Conservation (phyloP, 345 rosid species). For the Eutrema heterophyllum region DNA sequence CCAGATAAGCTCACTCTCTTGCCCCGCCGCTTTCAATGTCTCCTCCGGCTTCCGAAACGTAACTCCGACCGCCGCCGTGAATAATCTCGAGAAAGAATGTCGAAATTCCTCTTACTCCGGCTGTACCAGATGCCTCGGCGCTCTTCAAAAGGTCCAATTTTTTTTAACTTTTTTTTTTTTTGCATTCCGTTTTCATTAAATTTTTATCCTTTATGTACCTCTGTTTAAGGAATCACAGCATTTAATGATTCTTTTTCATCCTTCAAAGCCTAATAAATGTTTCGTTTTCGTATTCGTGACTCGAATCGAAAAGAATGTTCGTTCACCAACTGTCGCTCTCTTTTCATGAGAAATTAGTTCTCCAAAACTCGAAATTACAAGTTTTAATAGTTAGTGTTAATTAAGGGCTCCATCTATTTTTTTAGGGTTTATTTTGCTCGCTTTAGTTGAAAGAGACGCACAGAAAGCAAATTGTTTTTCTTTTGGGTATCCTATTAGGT, state of each 20-base stretch:
- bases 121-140: constrained; percentile 90
- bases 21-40: constrained; percentile 91
- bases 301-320: constrained; percentile 16
- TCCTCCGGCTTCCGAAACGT: constrained; percentile 61
- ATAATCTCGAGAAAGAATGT: constrained; percentile 83
- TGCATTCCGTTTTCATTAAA: neutral
- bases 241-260: constrained; percentile 11
- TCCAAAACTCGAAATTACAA: neutral
- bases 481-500: constrained; percentile 30
- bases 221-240: constrained; percentile 15
- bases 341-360: neutral
- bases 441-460: constrained; percentile 20
- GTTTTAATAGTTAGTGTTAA: neutral
- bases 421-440: constrained; percentile 1
- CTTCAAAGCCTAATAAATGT: constrained; percentile 24
- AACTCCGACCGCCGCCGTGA: constrained; percentile 85
- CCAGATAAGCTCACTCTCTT: constrained; percentile 88
- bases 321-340: constrained; percentile 16
- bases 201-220: constrained; percentile 17
- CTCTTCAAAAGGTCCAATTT: constrained; percentile 77
- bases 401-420: neutral
- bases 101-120: constrained; percentile 86
- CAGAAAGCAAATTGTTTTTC: constrained; percentile 1
- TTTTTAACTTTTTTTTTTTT: neutral
- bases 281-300: constrained; percentile 18